Percentiles rank a stretch among this genome's conserved stretches.
phyloP scores from a whole-genome alignment of 768 basidiomycete genomes.

The Plicaturopsis crispa region DNA sequence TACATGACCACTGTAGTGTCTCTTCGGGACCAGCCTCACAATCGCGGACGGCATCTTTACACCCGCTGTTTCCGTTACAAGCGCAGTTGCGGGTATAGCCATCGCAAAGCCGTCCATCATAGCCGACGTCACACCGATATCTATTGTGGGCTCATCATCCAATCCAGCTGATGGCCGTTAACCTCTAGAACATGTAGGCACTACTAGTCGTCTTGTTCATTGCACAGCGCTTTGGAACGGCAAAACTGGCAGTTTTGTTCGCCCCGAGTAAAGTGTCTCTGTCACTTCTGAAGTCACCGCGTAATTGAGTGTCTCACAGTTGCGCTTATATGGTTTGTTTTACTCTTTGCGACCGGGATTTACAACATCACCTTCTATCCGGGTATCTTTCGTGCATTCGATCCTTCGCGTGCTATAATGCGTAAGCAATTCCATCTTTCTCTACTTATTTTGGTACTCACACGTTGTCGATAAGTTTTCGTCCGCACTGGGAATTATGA shows the following conservation, averaged over 20 bases:
- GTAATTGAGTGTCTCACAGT: constrained; percentile 21
- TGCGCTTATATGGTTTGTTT: constrained; percentile 47
- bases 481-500: constrained; percentile 58
- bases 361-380: constrained; percentile 48
- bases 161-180: neutral
- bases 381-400: constrained; percentile 57
- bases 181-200: constrained; percentile 22
- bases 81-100: constrained; percentile 62
- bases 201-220: constrained; percentile 52
- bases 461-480: constrained; percentile 34
- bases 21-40: constrained; percentile 60
- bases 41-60: constrained; percentile 66
- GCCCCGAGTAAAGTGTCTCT: constrained; percentile 40
- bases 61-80: constrained; percentile 62
- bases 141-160: constrained; percentile 34
- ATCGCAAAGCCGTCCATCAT: constrained; percentile 45
- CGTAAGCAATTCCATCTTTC: constrained; percentile 27
- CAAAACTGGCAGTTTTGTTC: constrained; percentile 41
- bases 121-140: constrained; percentile 45
- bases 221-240: constrained; percentile 53
- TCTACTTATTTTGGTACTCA: neutral
- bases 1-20: constrained; percentile 39
- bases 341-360: constrained; percentile 45
- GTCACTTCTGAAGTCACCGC: no score
- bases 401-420: constrained; percentile 58